Conservation (phyloP, 2,329 filamentous ascomycete species). For the Atkinsonella texensis region DNA sequence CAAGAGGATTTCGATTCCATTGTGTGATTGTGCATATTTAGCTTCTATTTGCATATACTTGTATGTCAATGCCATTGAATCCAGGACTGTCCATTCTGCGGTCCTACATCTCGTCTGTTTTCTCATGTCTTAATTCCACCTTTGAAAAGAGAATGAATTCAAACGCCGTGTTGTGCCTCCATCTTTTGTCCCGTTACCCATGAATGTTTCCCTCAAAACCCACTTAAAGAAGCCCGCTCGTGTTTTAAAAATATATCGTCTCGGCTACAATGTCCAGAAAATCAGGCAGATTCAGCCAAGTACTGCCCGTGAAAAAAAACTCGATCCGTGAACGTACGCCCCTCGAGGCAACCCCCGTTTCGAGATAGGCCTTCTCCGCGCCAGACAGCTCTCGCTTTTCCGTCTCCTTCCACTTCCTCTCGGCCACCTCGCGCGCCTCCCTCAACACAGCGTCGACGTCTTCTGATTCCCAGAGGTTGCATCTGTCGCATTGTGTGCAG, state of each 20-base stretch:
- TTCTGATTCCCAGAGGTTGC: conserved; percentile 69
- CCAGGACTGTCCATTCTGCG: not conserved
- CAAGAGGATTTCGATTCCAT: not conserved
- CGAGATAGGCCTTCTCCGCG: conserved; percentile 43
- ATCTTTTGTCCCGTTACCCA: not conserved
- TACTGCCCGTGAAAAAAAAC: conserved; percentile 20
- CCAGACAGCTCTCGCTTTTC: conserved; percentile 47
- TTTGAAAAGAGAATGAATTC: not conserved
- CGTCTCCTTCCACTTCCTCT: conserved; percentile 55
- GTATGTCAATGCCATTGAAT: not conserved
- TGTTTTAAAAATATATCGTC: conserved; percentile 9
- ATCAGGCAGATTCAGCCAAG: conserved; percentile 27
- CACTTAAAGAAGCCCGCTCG: not conserved
- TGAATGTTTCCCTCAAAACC: not conserved
- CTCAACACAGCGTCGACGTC: conserved; percentile 57
- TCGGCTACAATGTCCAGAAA: conserved; percentile 35
- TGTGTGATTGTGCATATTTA: not conserved
- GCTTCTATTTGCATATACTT: not conserved
- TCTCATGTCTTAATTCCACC: not conserved
- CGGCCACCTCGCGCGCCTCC: conserved; percentile 58
- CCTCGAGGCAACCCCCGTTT: conserved; percentile 34
- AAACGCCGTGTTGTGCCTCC: not conserved
- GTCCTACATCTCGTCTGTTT: no score
- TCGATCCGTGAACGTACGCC: conserved; percentile 18
- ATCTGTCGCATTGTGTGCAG: conserved; percentile 70